phyloP scores from a whole-genome alignment of 2,329 filamentous ascomycete species.

The Pseudocercospora eumusae region DNA sequence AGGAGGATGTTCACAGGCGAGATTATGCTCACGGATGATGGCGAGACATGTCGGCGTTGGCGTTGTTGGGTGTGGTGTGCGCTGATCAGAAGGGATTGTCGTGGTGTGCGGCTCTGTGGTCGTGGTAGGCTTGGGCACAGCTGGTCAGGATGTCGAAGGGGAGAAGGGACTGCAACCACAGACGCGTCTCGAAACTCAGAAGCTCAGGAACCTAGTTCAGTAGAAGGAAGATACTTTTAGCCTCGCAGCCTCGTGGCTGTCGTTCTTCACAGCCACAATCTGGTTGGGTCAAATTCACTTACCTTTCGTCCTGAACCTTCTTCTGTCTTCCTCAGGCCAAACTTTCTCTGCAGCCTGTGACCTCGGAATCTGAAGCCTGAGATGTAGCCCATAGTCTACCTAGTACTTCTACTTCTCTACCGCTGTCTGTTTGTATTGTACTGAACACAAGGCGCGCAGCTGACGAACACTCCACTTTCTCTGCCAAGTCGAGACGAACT shows the following conservation, averaged over 20 bases:
- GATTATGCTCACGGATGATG: conserved; percentile 77
- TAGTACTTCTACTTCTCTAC: neutral
- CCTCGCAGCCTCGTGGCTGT: neutral
- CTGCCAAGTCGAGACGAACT: neutral
- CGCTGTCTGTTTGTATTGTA: neutral
- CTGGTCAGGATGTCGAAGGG: conserved; percentile 3
- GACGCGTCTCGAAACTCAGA: neutral
- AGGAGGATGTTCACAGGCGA: conserved; percentile 24
- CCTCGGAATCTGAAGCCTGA: conserved; percentile 6
- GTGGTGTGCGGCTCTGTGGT: neutral
- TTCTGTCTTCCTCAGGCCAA: neutral
- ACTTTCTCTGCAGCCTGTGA: conserved; percentile 2
- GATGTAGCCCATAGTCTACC: conserved; percentile 2
- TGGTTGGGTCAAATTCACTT: neutral
- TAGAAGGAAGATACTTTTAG: neutral
- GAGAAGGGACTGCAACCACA: neutral
- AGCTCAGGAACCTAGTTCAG: neutral
- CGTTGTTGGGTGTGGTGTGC: neutral
- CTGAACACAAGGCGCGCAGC: neutral
- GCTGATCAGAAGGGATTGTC: neutral
- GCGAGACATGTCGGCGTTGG: conserved; percentile 69
- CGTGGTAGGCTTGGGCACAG: conserved; percentile 1
- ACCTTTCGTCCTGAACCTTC: neutral
- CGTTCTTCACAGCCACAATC: neutral
- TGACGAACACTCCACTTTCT: neutral